Conservation (phyloP, 2,329 filamentous ascomycete genomes). For the Fusarium sp. region DNA sequence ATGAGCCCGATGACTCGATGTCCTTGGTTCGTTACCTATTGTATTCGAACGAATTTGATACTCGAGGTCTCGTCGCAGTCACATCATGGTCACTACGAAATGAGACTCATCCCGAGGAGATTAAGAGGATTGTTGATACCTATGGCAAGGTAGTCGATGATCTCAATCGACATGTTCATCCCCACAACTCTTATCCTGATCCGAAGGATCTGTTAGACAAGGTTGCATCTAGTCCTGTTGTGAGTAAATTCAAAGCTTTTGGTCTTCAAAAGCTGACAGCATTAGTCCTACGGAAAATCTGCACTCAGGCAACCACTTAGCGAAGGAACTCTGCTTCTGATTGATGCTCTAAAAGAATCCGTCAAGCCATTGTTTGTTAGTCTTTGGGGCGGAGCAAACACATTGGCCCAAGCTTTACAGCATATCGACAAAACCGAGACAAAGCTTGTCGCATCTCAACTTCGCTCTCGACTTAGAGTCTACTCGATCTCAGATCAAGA, state of each 20-base stretch:
- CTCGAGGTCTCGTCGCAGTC: neutral
- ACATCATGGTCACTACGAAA: slow-evolving; percentile 23
- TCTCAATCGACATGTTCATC: slow-evolving; percentile 24
- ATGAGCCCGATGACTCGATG: too few relatives aligned
- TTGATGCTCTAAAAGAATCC: slow-evolving; percentile 10
- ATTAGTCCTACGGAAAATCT: slow-evolving; percentile 10
- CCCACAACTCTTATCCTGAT: neutral
- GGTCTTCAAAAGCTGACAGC: rapidly evolving
- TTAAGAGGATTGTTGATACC: slow-evolving; percentile 4
- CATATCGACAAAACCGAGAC: neutral
- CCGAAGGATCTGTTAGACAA: neutral
- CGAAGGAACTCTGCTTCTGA: neutral
- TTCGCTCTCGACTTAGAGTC: slow-evolving; percentile 14
- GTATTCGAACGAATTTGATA: too few relatives aligned
- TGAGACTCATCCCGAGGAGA: slow-evolving; percentile 7
- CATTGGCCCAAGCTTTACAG: slow-evolving; percentile 8
- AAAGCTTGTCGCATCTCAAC: neutral
- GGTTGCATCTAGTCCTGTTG: slow-evolving; percentile 3
- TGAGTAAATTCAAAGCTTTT: neutral
- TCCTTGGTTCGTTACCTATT: too few relatives aligned
- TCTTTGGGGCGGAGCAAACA: slow-evolving; percentile 15
- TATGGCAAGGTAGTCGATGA: slow-evolving; percentile 17
- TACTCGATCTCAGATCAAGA: slow-evolving; percentile 29
- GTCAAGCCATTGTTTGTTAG: neutral
- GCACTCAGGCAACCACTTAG: slow-evolving; percentile 13